Evolutionary conservation across 2,329 filamentous ascomycete species (phyloP), one percentile per base, ranked within the genome.

Genomic region (Pseudovirgaria hyperparasitica): DNA sequence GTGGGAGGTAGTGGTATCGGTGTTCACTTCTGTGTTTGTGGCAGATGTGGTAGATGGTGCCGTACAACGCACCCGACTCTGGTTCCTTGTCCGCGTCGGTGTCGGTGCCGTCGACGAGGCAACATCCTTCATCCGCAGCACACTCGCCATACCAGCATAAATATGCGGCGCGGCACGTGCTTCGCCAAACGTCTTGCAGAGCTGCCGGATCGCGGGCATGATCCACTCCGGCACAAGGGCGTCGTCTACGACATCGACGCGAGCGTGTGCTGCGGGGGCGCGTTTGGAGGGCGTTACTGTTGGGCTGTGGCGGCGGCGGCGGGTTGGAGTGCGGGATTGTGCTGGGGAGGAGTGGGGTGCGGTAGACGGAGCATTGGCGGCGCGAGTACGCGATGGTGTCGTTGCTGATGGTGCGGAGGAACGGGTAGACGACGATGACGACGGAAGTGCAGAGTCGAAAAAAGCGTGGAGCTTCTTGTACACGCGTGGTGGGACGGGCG

Each of bases 391-490:
- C 2, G 39, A 29, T 16, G 31, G 23, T n/a, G 32, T 25, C 14
- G 50, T 52, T 4, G 43, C 57, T 36, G 47, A 43, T 9, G 37
- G 22, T 9, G 35, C 30, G 11, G 43, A 28, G 5, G 53, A 13
- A 41, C 51, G 25, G 14, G 30, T 28, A 10, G 36, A 34, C 5
- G 34, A 29, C 22, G 34, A 52, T 46, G 5, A 50, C 37, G 10
- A 59, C 9, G 68, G 65, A 5, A 96, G 62, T 21, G 76, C 75
- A 29, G 71, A 72, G 40, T 87, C 77, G 33, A 96, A 71, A 48
- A 87, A 85, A 17, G 62, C 62, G 50, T 86, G 90, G 19, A 96
- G 64, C 32, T 82, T 82, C 43, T 80, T 81, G 61, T 96, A 96
- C 27, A 84, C 0, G 27, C 4, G 26, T 39, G 37, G 13, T 28